These are phyloP conservation scores for Aspergillus arachidicola DNA, from an alignment of 2,329 filamentous ascomycete species.

Conservation along the genomic window DNA sequence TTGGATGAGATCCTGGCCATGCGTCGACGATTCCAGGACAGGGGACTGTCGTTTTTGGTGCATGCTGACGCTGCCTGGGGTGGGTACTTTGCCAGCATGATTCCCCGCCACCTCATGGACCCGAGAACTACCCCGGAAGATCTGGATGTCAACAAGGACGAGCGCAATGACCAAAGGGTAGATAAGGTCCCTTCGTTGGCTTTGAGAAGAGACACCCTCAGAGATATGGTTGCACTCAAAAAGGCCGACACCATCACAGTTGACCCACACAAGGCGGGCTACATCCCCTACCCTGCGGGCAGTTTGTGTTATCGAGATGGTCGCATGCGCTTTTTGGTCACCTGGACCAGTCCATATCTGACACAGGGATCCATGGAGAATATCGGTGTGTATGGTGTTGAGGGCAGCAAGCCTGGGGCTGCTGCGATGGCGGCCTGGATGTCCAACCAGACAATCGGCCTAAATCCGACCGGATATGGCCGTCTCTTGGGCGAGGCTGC, in stretches of 20 bases:
- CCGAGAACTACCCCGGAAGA: neutral
- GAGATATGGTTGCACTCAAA: slow-evolving; percentile 44
- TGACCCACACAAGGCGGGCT: slow-evolving; percentile 53
- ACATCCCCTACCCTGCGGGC: slow-evolving; percentile 52
- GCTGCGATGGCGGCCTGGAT: slow-evolving; percentile 50
- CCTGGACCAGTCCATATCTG: slow-evolving; percentile 48
- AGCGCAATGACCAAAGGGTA: no score
- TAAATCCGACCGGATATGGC: slow-evolving; percentile 47
- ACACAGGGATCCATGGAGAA: slow-evolving; percentile 43
- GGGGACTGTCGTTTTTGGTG: slow-evolving; percentile 50
- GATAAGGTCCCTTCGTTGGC: slow-evolving; percentile 24
- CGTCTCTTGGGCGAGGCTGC: slow-evolving; percentile 47
- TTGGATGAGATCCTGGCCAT: slow-evolving; percentile 43
- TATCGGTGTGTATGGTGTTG: slow-evolving; percentile 50
- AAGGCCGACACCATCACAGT: slow-evolving; percentile 51
- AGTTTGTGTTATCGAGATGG: slow-evolving; percentile 50
- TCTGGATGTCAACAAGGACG: no score
- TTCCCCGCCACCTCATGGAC: slow-evolving; percentile 28
- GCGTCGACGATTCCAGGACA: slow-evolving; percentile 44
- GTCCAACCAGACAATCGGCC: slow-evolving; percentile 48
- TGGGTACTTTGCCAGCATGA: slow-evolving; percentile 53
- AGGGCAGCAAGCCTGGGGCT: slow-evolving; percentile 53
- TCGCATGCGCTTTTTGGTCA: slow-evolving; percentile 48
- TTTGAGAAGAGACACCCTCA: slow-evolving; percentile 24
- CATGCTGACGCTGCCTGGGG: slow-evolving; percentile 56